phyloP scores from a whole-genome alignment of 192 early-diverging fungal species.

The Entomortierella beljakovae region DNA sequence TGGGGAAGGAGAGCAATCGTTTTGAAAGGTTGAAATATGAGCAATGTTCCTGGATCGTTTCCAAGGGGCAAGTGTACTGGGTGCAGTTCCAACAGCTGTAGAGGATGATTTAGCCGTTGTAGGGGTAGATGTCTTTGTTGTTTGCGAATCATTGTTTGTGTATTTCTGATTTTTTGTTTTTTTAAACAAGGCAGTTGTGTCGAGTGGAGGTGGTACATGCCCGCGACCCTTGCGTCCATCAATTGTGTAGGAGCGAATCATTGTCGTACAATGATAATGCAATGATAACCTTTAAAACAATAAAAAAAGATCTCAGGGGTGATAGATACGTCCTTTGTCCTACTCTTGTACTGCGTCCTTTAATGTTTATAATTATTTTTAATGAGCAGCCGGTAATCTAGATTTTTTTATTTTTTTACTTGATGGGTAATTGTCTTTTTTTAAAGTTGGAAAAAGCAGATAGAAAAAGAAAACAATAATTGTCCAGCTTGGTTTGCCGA shows the following conservation, averaged over 20 bases:
- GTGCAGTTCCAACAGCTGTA: neutral
- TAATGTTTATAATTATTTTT: too few relatives aligned
- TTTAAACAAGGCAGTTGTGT: neutral
- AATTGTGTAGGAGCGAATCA: neutral
- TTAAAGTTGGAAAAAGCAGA: too few relatives aligned
- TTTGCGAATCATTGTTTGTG: neutral
- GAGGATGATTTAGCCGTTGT: neutral
- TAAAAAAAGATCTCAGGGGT: neutral
- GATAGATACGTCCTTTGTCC: too few relatives aligned
- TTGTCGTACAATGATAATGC: neutral
- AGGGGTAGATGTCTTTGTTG: neutral
- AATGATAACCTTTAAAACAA: too few relatives aligned
- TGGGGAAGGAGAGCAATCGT: too few relatives aligned
- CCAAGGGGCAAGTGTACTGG: neutral
- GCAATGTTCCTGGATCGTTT: neutral
- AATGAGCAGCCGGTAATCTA: too few relatives aligned
- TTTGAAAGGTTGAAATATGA: neutral
- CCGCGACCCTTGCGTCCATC: neutral
- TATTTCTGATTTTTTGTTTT: neutral
- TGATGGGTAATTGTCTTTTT: too few relatives aligned
- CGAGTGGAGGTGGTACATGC: neutral
- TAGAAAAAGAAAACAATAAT: too few relatives aligned
- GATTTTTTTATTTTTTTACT: too few relatives aligned
- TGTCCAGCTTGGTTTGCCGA: too few relatives aligned
- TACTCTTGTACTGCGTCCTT: too few relatives aligned